Conservation (phyloP, 2,329 filamentous ascomycete species). For the Nannizziopsis arthrosporioides region DNA sequence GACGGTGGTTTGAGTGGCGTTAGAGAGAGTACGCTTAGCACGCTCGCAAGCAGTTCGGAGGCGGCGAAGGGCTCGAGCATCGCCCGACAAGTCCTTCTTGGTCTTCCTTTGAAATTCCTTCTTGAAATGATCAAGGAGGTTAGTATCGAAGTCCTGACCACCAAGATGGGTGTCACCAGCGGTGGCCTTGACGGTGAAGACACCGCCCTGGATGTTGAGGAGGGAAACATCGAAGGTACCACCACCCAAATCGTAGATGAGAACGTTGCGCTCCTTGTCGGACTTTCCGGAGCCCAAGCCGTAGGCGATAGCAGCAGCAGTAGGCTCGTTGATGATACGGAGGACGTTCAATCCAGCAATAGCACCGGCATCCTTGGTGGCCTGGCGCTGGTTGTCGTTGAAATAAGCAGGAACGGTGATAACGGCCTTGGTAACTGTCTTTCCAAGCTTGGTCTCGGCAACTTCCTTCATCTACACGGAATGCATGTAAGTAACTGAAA, state of each 20-base stretch:
- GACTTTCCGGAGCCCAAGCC: constrained; percentile 92
- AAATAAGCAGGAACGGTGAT: constrained; percentile 99
- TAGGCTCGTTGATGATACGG: constrained; percentile 99
- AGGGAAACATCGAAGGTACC: constrained; percentile 99
- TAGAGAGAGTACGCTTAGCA: constrained; percentile 97
- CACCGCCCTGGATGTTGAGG: constrained; percentile 96
- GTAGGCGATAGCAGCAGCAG: constrained; percentile 94
- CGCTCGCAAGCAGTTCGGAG: constrained; percentile 97
- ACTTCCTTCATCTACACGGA: constrained; percentile 85
- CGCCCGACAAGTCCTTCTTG: constrained; percentile 52
- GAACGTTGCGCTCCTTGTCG: constrained; percentile 94
- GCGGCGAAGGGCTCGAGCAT: constrained; percentile 86
- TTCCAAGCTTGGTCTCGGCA: constrained; percentile 93
- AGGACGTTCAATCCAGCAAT: constrained; percentile 96
- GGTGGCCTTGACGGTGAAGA: constrained; percentile 98
- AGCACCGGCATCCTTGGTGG: constrained; percentile 97
- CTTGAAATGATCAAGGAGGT: constrained; percentile 91
- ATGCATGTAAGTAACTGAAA: constrained; percentile 15
- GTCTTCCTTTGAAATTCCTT: constrained; percentile 81
- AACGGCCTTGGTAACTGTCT: constrained; percentile 98
- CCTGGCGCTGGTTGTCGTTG: constrained; percentile 99
- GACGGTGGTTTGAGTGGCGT: constrained; percentile 91
- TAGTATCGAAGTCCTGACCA: constrained; percentile 93
- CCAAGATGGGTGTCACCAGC: constrained; percentile 95
- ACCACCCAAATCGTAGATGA: constrained; percentile 99